phyloP scores from a whole-genome alignment of 331 rosid genomes.

The Stylosanthes scabra region DNA sequence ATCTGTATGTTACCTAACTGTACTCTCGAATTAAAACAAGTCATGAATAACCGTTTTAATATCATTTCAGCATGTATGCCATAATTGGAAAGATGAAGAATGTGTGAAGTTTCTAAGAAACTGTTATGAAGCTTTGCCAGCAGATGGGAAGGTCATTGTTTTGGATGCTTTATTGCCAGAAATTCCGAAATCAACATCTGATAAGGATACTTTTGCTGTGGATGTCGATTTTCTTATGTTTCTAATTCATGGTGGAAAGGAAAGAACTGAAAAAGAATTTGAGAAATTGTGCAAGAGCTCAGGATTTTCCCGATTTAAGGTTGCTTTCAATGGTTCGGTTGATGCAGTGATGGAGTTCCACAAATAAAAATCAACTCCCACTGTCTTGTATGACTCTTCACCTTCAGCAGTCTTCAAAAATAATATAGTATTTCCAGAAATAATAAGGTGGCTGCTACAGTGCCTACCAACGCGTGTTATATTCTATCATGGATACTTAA shows the following conservation, averaged over 20 bases:
- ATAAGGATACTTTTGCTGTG: background rate
- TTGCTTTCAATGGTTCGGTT: background rate
- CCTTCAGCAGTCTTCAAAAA: too few relatives aligned
- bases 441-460: too few relatives aligned
- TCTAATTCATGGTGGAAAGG: conserved; percentile 25
- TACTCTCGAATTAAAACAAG: too few relatives aligned
- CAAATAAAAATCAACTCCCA: too few relatives aligned
- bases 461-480: too few relatives aligned
- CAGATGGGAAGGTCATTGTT: conserved; percentile 40
- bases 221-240: conserved; percentile 36
- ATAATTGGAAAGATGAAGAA: conserved; percentile 40
- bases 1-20: too few relatives aligned
- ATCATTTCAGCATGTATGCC: conserved; percentile 37
- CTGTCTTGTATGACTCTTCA: too few relatives aligned
- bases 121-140: conserved; percentile 36
- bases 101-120: conserved; percentile 35
- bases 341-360: conserved; percentile 31
- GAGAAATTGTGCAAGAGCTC: conserved; percentile 10
- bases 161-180: conserved; percentile 31
- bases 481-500: too few relatives aligned
- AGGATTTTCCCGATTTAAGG: conserved; percentile 32
- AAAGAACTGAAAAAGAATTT: conserved; percentile 32
- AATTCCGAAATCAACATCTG: background rate
- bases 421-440: too few relatives aligned
- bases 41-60: too few relatives aligned